phyloP scores from a whole-genome alignment of 129 eudicot species.

The Centrapalus pauciflorus region DNA sequence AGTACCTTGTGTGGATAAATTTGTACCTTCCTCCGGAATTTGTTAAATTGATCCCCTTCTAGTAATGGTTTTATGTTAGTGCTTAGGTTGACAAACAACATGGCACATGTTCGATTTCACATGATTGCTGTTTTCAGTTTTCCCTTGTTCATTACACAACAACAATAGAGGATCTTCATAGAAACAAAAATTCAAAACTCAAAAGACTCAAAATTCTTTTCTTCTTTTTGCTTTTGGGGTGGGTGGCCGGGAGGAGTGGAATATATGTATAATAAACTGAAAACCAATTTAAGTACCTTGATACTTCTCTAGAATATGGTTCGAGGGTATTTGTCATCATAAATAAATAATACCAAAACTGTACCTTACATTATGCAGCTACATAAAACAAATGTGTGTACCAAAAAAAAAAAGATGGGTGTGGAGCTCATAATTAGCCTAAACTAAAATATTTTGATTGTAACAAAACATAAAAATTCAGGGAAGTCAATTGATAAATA shows the following conservation, averaged over 20 bases:
- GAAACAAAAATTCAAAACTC: not conserved
- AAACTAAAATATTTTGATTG: not conserved
- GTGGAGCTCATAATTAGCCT: slow-evolving; percentile 5
- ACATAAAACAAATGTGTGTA: not conserved
- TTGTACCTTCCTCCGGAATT: no score
- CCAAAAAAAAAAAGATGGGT: not conserved
- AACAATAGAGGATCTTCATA: not conserved
- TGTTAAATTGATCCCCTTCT: no score
- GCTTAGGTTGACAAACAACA: no score
- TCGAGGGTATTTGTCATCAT: slow-evolving; percentile 2
- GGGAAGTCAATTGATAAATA: not conserved
- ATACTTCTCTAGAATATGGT: not conserved
- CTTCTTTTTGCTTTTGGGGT: not conserved
- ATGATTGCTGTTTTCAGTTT: not conserved
- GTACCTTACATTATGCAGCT: slow-evolving; percentile 19
- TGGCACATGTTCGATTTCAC: not conserved
- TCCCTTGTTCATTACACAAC: not conserved
- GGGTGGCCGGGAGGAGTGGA: not conserved
- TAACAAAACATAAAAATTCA: not conserved
- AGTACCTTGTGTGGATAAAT: no score
- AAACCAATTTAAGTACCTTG: no score
- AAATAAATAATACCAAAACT: not conserved
- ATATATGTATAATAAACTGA: no score
- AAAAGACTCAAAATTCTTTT: not conserved
- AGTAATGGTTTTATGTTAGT: no score